These are phyloP conservation scores for Sporisorium scitamineum DNA, from an alignment of 1,284 basidiomycete species.

Conservation along the genomic window DNA sequence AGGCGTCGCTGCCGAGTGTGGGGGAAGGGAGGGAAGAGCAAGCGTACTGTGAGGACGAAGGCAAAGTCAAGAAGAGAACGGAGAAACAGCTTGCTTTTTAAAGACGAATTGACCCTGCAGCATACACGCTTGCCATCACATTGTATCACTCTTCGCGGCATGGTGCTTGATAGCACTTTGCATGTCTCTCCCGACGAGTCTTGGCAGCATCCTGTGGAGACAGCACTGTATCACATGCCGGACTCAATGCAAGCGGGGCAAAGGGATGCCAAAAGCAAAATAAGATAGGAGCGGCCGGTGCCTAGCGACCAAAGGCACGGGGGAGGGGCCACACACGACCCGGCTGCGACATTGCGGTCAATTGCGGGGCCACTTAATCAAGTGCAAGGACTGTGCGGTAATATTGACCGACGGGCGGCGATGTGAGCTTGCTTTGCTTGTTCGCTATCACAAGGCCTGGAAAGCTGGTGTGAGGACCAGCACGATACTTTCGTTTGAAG, in stretches of 20 bases:
- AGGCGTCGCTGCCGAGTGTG: background rate
- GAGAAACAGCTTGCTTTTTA: constrained; percentile 1
- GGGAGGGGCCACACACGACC: background rate
- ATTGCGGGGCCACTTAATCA: background rate
- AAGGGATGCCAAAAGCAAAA: background rate
- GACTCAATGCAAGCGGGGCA: background rate
- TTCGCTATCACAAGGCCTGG: background rate
- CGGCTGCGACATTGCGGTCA: background rate
- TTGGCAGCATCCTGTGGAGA: background rate
- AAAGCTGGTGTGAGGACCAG: too few relatives aligned
- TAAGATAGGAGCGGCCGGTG: constrained; percentile 14
- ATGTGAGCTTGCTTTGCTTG: background rate
- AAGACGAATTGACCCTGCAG: background rate
- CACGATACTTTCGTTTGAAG: background rate
- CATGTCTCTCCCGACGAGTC: background rate
- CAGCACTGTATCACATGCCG: constrained; percentile 12
- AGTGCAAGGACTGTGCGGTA: too few relatives aligned
- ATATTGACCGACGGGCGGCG: constrained; percentile 22
- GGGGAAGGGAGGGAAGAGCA: background rate
- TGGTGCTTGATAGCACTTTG: background rate
- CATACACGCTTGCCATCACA: background rate
- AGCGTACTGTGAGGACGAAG: background rate
- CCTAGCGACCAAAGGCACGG: background rate
- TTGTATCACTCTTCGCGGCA: too few relatives aligned
- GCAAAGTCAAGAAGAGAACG: background rate